Evolutionary conservation across 2,329 filamentous ascomycete genomes (phyloP).

Genomic region (Alternaria rosae): DNA sequence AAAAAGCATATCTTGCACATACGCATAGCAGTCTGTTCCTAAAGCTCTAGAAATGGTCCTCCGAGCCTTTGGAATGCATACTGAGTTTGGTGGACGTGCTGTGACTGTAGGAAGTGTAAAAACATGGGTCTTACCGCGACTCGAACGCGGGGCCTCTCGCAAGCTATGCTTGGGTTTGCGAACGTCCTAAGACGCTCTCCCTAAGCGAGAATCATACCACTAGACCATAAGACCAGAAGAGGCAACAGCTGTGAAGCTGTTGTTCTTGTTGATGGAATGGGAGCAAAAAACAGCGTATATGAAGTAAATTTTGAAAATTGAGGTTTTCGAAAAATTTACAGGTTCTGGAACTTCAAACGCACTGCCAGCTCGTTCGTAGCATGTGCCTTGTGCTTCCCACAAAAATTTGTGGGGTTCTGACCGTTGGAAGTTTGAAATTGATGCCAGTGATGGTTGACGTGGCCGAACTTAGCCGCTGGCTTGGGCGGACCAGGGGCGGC

Average conservation of each 20-base stretch:
- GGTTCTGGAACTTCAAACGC: neutral
- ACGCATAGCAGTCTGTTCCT: neutral
- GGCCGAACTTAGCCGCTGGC: neutral
- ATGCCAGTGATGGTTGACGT: neutral
- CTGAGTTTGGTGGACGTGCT: too few relatives aligned
- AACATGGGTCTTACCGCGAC: conserved; percentile 35
- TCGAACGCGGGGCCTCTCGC: conserved; percentile 42
- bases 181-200: conserved; percentile 39
- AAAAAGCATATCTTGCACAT: neutral
- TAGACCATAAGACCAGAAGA: conserved; percentile 55
- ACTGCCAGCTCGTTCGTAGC: neutral
- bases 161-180: conserved; percentile 25
- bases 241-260: neutral
- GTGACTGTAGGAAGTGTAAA: conserved; percentile 2
- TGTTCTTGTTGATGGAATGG: conserved; percentile 2
- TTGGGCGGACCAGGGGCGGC: neutral
- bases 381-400: neutral
- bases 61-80: too few relatives aligned
- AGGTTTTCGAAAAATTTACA: too few relatives aligned
- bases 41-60: neutral
- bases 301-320: fast-evolving
- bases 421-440: neutral
- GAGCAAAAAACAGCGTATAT: neutral
- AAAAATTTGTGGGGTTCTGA: neutral
- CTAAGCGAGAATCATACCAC: conserved; percentile 76